These are phyloP conservation scores for Drechslera avenae DNA, from an alignment of 2,329 filamentous ascomycete genomes.

Conservation along the genomic window DNA sequence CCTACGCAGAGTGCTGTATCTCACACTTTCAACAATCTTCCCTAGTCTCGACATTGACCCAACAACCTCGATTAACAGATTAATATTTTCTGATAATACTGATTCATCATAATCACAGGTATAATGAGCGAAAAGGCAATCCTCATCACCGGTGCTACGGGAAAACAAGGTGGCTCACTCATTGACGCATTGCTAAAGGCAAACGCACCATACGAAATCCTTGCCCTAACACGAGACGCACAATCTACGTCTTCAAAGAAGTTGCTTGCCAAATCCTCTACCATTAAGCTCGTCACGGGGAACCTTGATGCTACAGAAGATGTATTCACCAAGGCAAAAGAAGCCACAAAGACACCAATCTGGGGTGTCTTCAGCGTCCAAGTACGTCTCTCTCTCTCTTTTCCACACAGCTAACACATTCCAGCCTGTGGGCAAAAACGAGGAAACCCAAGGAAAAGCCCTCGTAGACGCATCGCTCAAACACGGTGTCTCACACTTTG, in stretches of 20 bases:
- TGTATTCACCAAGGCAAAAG: constrained; percentile 56
- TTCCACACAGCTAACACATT: not conserved
- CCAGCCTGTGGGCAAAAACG: constrained; percentile 29
- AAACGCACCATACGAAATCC: constrained; percentile 53
- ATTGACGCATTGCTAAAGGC: constrained; percentile 48
- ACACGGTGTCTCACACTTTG: constrained; percentile 43
- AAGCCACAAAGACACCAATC: constrained; percentile 32
- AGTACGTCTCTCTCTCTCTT: constrained; percentile 5
- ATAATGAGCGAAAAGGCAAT: constrained; percentile 24
- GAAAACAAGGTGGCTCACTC: constrained; percentile 53
- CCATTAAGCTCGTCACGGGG: constrained; percentile 61
- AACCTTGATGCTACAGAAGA: constrained; percentile 56
- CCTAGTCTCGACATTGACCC: not conserved
- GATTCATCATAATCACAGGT: too few species aligned
- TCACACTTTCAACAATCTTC: not conserved
- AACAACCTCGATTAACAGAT: not conserved
- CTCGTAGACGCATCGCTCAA: constrained; percentile 43
- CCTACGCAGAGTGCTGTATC: too few species aligned
- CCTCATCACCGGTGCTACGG: constrained; percentile 52
- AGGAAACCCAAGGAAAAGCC: constrained; percentile 48
- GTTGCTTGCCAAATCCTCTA: constrained; percentile 52
- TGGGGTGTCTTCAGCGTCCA: constrained; percentile 46
- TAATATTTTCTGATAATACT: not conserved
- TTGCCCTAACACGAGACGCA: constrained; percentile 62
- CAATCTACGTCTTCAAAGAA: constrained; percentile 56